phyloP scores from a whole-genome alignment of 768 basidiomycete genomes.

The Amyloporia xantha region DNA sequence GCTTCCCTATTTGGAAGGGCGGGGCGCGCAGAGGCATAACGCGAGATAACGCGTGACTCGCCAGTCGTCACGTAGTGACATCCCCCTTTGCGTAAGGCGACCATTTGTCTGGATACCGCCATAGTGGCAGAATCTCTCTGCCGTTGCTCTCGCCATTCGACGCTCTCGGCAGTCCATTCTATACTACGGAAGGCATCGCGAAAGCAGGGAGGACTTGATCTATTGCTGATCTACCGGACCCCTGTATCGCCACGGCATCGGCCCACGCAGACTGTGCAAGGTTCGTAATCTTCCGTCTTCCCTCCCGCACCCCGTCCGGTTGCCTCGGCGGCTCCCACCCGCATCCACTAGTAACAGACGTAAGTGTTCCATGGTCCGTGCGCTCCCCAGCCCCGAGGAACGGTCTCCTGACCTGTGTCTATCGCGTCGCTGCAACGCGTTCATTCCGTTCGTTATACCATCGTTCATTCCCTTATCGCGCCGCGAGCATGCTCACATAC shows the following conservation, averaged over 20 bases:
- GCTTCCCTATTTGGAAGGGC: constrained; percentile 1
- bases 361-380: constrained; percentile 1
- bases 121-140: background rate
- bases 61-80: background rate
- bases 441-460: background rate
- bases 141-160: background rate
- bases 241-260: background rate
- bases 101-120: background rate
- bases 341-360: background rate
- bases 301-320: background rate
- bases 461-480: background rate
- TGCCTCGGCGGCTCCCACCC: constrained; percentile 1
- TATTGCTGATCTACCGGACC: too few relatives aligned
- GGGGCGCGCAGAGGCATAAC: background rate
- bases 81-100: background rate
- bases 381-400: background rate
- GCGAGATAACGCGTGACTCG: background rate
- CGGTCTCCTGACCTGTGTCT: background rate
- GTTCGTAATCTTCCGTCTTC: background rate
- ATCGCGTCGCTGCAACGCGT: background rate
- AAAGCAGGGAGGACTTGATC: background rate
- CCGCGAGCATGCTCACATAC: background rate
- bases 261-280: background rate
- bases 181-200: background rate
- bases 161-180: background rate